phyloP scores from a whole-genome alignment of 1,139 yeast species.

The Taphrina populina region DNA sequence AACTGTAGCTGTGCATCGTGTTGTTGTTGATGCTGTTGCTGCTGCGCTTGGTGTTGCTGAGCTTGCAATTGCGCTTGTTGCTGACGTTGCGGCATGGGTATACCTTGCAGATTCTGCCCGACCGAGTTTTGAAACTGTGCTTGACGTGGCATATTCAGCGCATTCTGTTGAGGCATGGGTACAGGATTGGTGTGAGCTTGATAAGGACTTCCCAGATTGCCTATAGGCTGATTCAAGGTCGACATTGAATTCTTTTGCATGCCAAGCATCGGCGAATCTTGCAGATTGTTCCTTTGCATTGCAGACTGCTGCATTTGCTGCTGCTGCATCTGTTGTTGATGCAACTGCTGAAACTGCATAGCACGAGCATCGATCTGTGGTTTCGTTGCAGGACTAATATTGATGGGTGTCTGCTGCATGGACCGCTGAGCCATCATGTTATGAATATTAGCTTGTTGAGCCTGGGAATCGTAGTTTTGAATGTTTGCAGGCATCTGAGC shows the following conservation, averaged over 20 bases:
- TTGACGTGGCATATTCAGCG: not conserved
- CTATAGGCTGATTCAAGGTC: slow-evolving; percentile 27
- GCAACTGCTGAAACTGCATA: slow-evolving; percentile 18
- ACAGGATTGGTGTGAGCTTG: not conserved
- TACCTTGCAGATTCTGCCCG: not conserved
- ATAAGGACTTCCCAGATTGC: slow-evolving; percentile 12
- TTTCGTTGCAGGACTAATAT: not conserved
- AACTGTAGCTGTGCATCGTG: not conserved
- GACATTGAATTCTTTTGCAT: slow-evolving; percentile 22
- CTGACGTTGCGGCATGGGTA: slow-evolving; percentile 15
- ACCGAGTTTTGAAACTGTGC: not conserved
- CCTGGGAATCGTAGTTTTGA: slow-evolving; percentile 3
- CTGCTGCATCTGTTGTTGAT: too few relatives aligned
- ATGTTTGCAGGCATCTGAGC: not conserved
- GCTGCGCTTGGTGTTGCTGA: not conserved
- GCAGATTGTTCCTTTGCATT: slow-evolving; percentile 12
- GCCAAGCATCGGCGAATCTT: slow-evolving; percentile 6
- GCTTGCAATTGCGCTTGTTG: slow-evolving; percentile 8
- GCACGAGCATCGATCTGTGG: slow-evolving; percentile 13
- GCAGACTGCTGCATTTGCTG: slow-evolving; percentile 9
- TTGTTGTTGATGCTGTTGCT: slow-evolving; percentile 20
- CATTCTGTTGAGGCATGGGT: slow-evolving; percentile 10
- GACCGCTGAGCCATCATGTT: slow-evolving; percentile 19
- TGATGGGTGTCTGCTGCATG: not conserved
- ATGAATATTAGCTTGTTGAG: slow-evolving; percentile 16